Percentiles rank a stretch among this genome's conserved stretches.
Evolutionary conservation across 176 grass and related monocot species (phyloP).

Genomic region (Musa schizocarpa): DNA sequence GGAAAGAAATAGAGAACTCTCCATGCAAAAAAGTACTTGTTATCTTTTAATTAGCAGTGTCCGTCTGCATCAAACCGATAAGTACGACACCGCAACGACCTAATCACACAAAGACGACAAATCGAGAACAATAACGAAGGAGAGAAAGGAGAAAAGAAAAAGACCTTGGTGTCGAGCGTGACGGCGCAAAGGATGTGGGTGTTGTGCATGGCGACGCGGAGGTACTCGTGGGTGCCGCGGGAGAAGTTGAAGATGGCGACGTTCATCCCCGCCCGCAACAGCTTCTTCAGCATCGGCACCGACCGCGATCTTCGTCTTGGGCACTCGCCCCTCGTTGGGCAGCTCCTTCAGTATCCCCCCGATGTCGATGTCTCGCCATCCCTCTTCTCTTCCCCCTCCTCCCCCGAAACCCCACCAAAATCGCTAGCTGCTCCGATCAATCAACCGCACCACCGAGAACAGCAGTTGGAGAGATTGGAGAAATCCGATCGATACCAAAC

Average conservation of each 20-base stretch:
- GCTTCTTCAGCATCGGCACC: conserved; percentile 8
- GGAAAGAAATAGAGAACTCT: too few species aligned
- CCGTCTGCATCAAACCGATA: too few species aligned
- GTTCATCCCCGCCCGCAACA: neutral
- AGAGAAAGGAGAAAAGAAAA: neutral
- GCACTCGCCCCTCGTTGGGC: neutral
- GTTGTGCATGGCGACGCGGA: neutral
- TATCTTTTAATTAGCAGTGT: too few species aligned
- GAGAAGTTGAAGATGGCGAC: neutral
- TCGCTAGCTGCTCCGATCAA: neutral
- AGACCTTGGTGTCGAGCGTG: conserved; percentile 13
- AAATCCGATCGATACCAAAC: too few species aligned
- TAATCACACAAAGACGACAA: neutral
- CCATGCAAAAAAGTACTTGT: too few species aligned
- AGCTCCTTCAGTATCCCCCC: neutral
- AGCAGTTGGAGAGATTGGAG: too few species aligned
- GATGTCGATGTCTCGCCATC: neutral
- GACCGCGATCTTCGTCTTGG: neutral
- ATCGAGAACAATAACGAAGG: neutral
- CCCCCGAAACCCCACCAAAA: neutral
- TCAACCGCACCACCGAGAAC: neutral
- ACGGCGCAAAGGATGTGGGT: conserved; percentile 9
- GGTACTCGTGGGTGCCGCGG: neutral
- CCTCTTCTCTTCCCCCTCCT: neutral
- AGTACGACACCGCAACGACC: neutral